Evolutionary conservation across 1,139 yeast species (phyloP).

Genomic region (Geotrichum reessii): DNA sequence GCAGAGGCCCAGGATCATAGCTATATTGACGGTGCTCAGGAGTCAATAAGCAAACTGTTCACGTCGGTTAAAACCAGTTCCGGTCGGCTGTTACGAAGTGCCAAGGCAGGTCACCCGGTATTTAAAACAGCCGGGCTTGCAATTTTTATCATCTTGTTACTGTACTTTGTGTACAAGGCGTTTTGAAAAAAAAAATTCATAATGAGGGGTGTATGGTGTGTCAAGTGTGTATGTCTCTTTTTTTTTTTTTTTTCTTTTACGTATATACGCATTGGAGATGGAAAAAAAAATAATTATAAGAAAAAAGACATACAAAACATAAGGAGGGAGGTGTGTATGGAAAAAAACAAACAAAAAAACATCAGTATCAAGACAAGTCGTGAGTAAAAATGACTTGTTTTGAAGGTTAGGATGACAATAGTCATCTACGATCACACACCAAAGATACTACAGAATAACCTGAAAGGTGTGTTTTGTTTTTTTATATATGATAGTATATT

Average conservation of each 20-base stretch:
- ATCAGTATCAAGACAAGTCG: too few species aligned
- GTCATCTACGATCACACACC: too few species aligned
- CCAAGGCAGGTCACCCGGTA: constrained; percentile 51
- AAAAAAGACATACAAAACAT: too few species aligned
- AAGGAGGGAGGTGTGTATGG: too few species aligned
- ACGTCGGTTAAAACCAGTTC: constrained; percentile 62
- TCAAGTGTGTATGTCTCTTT: background rate
- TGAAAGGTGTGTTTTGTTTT: background rate
- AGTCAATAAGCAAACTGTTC: constrained; percentile 54
- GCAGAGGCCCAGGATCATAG: constrained; percentile 55
- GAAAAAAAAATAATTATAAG: too few species aligned
- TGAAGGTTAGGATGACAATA: too few species aligned
- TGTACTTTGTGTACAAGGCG: constrained; percentile 50
- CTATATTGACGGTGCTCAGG: constrained; percentile 45
- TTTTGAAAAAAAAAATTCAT: background rate
- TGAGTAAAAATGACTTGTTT: too few species aligned
- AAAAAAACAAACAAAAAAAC: too few species aligned
- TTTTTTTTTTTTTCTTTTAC: background rate
- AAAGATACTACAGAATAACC: too few species aligned
- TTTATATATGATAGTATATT: background rate
- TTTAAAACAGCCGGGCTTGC: constrained; percentile 56
- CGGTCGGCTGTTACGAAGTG: constrained; percentile 55
- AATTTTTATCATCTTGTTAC: constrained; percentile 53
- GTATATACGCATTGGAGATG: background rate
- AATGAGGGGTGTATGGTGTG: background rate